Percentiles rank a stretch among this genome's conserved stretches.
Conservation (phyloP, 768 basidiomycete species). For the Leccinellum luteum region DNA sequence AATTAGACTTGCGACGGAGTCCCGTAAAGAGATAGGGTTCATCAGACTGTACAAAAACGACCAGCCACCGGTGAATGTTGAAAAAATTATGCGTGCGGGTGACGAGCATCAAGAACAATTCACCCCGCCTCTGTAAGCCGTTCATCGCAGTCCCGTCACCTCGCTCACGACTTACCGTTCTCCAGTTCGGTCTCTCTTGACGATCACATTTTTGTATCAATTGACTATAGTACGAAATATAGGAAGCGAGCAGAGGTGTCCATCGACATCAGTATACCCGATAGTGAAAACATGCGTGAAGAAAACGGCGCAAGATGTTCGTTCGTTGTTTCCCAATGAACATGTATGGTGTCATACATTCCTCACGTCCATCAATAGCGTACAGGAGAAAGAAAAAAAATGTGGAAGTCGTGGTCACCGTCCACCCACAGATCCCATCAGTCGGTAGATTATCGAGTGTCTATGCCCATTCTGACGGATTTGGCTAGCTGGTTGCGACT, state of each 20-base stretch:
- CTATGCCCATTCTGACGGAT: background rate
- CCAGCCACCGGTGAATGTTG: background rate
- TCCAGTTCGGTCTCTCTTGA: background rate
- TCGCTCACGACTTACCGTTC: background rate
- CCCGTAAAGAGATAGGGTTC: conserved; percentile 5
- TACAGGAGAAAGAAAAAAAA: conserved; percentile 11
- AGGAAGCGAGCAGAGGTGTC: background rate
- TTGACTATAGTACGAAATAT: background rate
- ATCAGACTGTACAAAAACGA: background rate
- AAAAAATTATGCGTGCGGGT: background rate
- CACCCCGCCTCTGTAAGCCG: conserved; percentile 7
- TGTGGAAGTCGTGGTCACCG: conserved; percentile 8
- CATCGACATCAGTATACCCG: conserved; percentile 4
- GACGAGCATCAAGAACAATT: background rate
- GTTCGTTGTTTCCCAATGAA: conserved; percentile 2
- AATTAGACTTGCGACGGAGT: conserved; percentile 7
- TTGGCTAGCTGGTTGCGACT: conserved; percentile 4
- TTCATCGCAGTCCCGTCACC: background rate
- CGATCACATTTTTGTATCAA: background rate
- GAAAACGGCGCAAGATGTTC: background rate
- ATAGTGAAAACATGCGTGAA: background rate
- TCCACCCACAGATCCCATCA: background rate
- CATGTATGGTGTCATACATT: background rate
- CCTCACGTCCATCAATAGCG: background rate
- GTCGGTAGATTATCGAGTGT: background rate